Percentiles rank a stretch among this genome's conserved stretches.
phyloP scores from a whole-genome alignment of 2,329 filamentous ascomycete genomes.

The Colletotrichum chrysophilum region DNA sequence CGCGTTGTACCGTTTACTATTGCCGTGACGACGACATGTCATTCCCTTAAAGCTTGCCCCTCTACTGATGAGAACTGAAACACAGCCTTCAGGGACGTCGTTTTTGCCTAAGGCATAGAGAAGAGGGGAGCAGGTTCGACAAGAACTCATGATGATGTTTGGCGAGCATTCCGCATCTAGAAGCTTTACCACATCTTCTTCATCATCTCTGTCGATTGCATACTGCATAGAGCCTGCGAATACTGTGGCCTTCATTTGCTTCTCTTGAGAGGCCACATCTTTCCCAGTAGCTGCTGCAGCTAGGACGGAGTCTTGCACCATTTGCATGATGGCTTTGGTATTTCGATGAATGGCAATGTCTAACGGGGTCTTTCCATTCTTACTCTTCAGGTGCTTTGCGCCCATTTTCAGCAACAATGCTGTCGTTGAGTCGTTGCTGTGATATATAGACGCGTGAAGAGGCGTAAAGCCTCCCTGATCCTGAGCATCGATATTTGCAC shows the following conservation, averaged over 20 bases:
- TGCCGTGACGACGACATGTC: neutral
- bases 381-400: neutral
- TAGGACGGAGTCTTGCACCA: neutral
- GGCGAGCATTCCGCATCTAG: neutral
- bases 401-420: neutral
- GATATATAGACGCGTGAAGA: neutral
- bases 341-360: neutral
- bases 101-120: neutral
- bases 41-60: neutral
- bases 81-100: neutral
- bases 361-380: neutral
- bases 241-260: neutral
- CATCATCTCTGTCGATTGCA: neutral
- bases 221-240: neutral
- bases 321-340: neutral
- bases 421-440: neutral
- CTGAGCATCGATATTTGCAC: neutral
- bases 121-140: neutral
- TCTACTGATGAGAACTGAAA: neutral
- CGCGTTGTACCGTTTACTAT: neutral
- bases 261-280: neutral
- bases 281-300: neutral
- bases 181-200: neutral
- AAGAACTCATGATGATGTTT: neutral
- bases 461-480: neutral